Evolutionary conservation across 164 flowering plant genomes (phyloP), one percentile per base, ranked within the genome.

Genomic region (Saururus chinensis): DNA sequence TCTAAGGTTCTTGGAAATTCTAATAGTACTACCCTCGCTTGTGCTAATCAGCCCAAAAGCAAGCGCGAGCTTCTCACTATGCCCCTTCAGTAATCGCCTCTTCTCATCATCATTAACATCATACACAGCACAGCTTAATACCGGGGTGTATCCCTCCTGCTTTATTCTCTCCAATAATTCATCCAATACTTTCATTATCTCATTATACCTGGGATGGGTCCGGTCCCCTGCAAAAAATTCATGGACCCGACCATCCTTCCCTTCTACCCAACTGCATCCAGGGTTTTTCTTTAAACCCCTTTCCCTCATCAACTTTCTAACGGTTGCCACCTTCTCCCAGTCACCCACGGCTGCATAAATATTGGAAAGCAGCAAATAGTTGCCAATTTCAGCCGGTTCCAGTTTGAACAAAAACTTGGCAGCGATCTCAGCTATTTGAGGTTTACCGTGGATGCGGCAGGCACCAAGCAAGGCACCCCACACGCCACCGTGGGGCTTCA

Each of bases 31-130:
- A 61, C 78, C 74, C 17, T 74, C 63, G 21, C 24, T n/a, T 13
- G 82, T 79, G 66, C 65, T 73, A 69, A 83, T 60, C 65, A 80
- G 53, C 11, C 76, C 84, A 65, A 82, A 85, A 25, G 85, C 82
- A 68, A 85, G 37, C 9, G 81, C 83, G 63, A 85, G 57, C 79
- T 82, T 83, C 71, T 85, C 87, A 67, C 82, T 79, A 53, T 79
- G 84, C 73, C 68, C 76, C 51, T 77, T 64, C 40, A 79, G 62
- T 21, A 86, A 83, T 68, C 77, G 70, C 66, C 77, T 74, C 70
- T 73, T 82, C 56, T 80, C 85, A 69, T 76, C 82, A 63, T 81
- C 79, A 57, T 68, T 72, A 61, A 81, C 65, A 59, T 81, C 85
- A 73, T 80, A 84, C 40, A 78, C 70, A 40, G 74, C 82, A 19